Base-by-base conservation (phyloP, 345 rosid genomes). In the Gossypium turneri region DNA sequence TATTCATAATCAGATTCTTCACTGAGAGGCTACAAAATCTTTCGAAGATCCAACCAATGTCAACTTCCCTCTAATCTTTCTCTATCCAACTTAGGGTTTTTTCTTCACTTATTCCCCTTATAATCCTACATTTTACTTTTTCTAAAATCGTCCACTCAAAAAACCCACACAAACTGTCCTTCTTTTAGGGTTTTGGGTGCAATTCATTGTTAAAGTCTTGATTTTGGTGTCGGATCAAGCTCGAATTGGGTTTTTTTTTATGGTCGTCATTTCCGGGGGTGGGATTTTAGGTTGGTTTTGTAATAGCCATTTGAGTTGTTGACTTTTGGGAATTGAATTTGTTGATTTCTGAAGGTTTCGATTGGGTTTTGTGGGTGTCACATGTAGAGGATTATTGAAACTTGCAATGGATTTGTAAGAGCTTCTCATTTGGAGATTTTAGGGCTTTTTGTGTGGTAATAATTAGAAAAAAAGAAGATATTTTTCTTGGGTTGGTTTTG, bases 41-140 rank as follows among this genome's bases (percentile, higher is more conserved):
- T 73, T 75, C 55, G 74, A 79, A 80, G 91, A 86, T 88, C 88
- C 87, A 74, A 76, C 75, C 79, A 83, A 78, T 83, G 85, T 72
- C 85, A 76, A 71, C 24, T 77, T 61, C 51, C 67, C 60, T 43
- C 51, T 38, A n/a, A 12, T 48, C 13, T 80, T 78, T 75, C 79
- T 64, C 75, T 56, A 69, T 70, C 68, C 9, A 73, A 76, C 0
- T 75, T 79, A 82, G 84, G 87, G 82, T 80, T 87, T 5, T 50
- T 63, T 75, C 81, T 60, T 24, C 43, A 61, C n/a, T 53, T 71
- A 53, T 29, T 75, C 58, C 3, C 59, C 24, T 38, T 70, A 9
- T 48, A 47, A 60, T 25, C 29, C 48, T 17, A 48, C 22, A 61
- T 73, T 47, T 27, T 47, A 16, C 55, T 34, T 16, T 65, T 19